Conservation (phyloP, 2,329 filamentous ascomycete species). For the Exophiala mesophila region DNA sequence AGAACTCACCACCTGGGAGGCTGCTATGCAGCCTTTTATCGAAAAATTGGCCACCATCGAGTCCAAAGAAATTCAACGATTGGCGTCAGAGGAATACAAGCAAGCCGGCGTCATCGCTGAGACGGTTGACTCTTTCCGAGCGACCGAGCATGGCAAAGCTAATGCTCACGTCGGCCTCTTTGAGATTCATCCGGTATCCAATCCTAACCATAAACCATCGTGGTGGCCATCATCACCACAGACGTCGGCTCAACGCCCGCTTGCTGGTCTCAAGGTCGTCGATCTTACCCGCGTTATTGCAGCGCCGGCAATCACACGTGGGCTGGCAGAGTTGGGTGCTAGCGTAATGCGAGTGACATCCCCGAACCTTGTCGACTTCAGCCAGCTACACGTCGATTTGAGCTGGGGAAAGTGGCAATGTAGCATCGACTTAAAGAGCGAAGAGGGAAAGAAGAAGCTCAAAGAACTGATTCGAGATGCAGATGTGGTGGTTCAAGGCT, state of each 20-base stretch:
- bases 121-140: slow-evolving; percentile 35
- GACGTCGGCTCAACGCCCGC: slow-evolving; percentile 32
- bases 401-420: slow-evolving; percentile 67
- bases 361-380: slow-evolving; percentile 36
- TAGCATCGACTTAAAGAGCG: slow-evolving; percentile 49
- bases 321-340: slow-evolving; percentile 43
- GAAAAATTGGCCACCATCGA: slow-evolving; percentile 34
- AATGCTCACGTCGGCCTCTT: slow-evolving; percentile 40
- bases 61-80: slow-evolving; percentile 33
- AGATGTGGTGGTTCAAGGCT: slow-evolving; percentile 54
- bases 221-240: slow-evolving; percentile 24
- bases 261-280: slow-evolving; percentile 48
- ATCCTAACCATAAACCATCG: slow-evolving; percentile 10
- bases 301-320: slow-evolving; percentile 39
- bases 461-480: slow-evolving; percentile 43
- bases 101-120: slow-evolving; percentile 40
- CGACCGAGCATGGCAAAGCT: slow-evolving; percentile 39
- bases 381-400: slow-evolving; percentile 65
- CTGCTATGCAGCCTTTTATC: slow-evolving; percentile 32
- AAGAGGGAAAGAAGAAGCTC: slow-evolving; percentile 38
- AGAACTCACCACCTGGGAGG: slow-evolving; percentile 28
- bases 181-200: slow-evolving; percentile 30
- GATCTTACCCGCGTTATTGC: slow-evolving; percentile 46
- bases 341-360: slow-evolving; percentile 46
- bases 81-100: slow-evolving; percentile 34